Conservation (phyloP, 768 basidiomycete species). For the Gautieria morchelliformis region DNA sequence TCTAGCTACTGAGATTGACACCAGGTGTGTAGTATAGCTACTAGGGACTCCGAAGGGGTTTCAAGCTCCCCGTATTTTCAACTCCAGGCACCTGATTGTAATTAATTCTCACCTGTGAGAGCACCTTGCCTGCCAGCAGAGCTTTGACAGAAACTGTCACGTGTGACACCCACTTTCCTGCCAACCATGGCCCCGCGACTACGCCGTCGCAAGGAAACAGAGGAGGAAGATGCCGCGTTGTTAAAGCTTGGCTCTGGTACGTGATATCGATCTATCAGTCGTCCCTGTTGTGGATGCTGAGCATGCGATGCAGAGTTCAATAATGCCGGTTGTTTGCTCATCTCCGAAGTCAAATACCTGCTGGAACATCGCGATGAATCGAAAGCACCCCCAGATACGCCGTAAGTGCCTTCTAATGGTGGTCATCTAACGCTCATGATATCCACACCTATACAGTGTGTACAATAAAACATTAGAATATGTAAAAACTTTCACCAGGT, state of each 20-base stretch:
- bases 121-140: no score
- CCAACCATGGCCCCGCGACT: constrained; percentile 24
- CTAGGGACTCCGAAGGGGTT: no score
- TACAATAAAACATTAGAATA: constrained; percentile 92
- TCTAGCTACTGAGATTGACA: no score
- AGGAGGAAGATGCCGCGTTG: constrained; percentile 81
- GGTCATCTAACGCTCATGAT: background rate
- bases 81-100: no score
- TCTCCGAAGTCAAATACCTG: constrained; percentile 87
- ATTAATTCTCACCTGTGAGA: no score
- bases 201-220: constrained; percentile 49
- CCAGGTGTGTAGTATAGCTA: no score
- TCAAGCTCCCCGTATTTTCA: no score
- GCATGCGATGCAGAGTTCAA: constrained; percentile 58
- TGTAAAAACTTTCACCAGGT: constrained; percentile 85
- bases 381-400: constrained; percentile 79
- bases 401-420: constrained; percentile 37
- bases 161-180: background rate
- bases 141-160: background rate
- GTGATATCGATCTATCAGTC: background rate
- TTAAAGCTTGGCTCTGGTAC: constrained; percentile 75
- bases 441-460: constrained; percentile 42
- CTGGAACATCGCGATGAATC: constrained; percentile 64
- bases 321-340: constrained; percentile 82
- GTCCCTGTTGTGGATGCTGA: background rate